Evolutionary conservation across 2,329 filamentous ascomycete species (phyloP).

Genomic region (Seiridium cupressi): DNA sequence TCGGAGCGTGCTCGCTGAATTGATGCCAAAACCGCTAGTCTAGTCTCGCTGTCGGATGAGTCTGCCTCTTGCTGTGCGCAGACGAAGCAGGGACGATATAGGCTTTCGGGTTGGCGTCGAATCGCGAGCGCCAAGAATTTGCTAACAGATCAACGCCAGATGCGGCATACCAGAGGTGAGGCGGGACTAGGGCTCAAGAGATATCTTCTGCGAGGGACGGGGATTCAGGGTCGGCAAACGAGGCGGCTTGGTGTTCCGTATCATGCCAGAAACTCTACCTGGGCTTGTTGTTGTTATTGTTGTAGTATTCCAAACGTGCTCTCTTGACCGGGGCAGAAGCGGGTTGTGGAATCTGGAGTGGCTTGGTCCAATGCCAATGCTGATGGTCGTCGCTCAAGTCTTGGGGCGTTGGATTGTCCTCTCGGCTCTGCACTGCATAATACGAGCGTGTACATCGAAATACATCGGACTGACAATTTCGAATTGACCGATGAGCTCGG

Average conservation of each 20-base stretch:
- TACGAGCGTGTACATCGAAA: conserved; percentile 17
- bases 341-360: not conserved
- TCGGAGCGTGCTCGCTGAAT: conserved; percentile 3
- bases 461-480: conserved; percentile 20
- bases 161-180: not conserved
- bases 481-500: conserved; percentile 13
- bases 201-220: too few relatives aligned
- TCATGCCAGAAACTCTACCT: too few relatives aligned
- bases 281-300: too few relatives aligned
- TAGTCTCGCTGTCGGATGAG: not conserved
- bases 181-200: not conserved
- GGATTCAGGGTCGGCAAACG: too few relatives aligned
- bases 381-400: not conserved
- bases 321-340: too few relatives aligned
- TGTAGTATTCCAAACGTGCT: too few relatives aligned
- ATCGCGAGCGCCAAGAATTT: conserved; percentile 1
- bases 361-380: conserved; percentile 2
- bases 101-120: conserved; percentile 2
- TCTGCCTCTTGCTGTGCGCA: not conserved
- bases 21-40: not conserved
- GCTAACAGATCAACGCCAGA: not conserved
- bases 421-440: not conserved
- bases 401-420: not conserved
- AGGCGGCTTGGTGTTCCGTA: too few relatives aligned
- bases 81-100: not conserved